These are phyloP conservation scores for Botrytis byssoidea DNA, from an alignment of 2,329 filamentous ascomycete genomes.

Conservation along the genomic window DNA sequence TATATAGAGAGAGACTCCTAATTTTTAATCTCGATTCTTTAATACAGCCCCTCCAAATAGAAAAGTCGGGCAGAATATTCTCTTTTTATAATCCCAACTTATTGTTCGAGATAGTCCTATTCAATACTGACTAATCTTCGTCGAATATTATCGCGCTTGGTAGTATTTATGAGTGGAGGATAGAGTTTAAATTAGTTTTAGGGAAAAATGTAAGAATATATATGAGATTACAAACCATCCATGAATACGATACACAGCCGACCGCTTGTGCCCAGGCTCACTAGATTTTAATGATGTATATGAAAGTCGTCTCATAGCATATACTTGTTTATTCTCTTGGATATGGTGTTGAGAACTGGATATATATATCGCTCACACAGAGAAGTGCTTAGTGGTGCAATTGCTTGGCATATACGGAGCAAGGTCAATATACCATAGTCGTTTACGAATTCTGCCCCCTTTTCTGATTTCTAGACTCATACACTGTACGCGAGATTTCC, in stretches of 20 bases:
- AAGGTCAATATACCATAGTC: not conserved
- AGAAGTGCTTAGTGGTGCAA: not conserved
- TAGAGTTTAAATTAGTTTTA: not conserved
- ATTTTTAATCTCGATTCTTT: too few species aligned
- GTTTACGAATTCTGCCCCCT: not conserved
- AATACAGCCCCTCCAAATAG: too few species aligned
- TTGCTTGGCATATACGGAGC: not conserved
- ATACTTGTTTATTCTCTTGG: too few species aligned
- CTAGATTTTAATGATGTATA: not conserved
- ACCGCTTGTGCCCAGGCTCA: not conserved
- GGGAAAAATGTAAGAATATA: not conserved
- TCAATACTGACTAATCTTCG: not conserved
- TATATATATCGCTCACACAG: not conserved
- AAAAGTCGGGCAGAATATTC: too few species aligned
- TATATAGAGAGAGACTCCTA: too few species aligned
- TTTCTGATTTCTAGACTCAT: not conserved
- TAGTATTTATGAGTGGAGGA: not conserved
- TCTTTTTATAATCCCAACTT: too few species aligned
- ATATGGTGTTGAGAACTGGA: not conserved
- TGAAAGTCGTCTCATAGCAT: too few species aligned
- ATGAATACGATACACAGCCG: fast-evolving
- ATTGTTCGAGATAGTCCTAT: not conserved
- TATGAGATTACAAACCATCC: not conserved
- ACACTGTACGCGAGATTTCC: not conserved
- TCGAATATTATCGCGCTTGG: not conserved